Evolutionary conservation across 768 basidiomycete species (phyloP), one percentile per base, ranked within the genome.

Genomic region (Tulasnella sp.): DNA sequence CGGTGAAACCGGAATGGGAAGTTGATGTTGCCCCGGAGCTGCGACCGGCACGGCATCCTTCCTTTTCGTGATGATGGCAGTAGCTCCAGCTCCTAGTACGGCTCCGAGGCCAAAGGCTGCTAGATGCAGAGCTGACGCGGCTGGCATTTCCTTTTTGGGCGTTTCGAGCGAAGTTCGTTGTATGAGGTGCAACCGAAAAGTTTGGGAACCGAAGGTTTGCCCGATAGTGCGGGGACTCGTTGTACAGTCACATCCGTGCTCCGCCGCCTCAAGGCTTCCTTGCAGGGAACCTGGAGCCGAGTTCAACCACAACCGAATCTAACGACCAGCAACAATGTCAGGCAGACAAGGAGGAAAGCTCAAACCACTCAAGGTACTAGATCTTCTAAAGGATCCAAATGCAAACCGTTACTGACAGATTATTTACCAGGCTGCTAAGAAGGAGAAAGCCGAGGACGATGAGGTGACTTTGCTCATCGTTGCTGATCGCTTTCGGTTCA

Each of bases 71-170:
- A 86, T 52, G 10, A 84, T 83, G 19, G 83, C 82, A 7, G 85
- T 84, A 14, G 86, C 88, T 12, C 94, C 92, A 24, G 94, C 94
- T 52, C 96, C 96, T 36, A 96, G 86, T 34, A 92, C 84, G 1
- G 94, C 93, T 36, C 96, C 96, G 62, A 93, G 91, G 77, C 95
- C 91, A 84, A 97, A 97, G 74, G 93, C 88, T 34, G 91, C 92
- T 34, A 89, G 91, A 81, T 90, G 92, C 3, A 93, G 82, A 77
- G 91, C 81, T 73, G 86, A 85, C 42, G 89, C 77, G 80, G 84
- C 86, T n/a, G 89, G 84, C 89, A 90, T 89, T n/a, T 79, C 24
- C 27, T 46, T 18, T 38, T 7, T 24, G 14, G 18, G 44, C 14
- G 44, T n/a, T 38, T n/a, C 24, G 46, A 10, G 48, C 38, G 56